These are phyloP conservation scores for Fusarium oxysporum DNA, from an alignment of 2,329 filamentous ascomycete species.

Conservation along the genomic window DNA sequence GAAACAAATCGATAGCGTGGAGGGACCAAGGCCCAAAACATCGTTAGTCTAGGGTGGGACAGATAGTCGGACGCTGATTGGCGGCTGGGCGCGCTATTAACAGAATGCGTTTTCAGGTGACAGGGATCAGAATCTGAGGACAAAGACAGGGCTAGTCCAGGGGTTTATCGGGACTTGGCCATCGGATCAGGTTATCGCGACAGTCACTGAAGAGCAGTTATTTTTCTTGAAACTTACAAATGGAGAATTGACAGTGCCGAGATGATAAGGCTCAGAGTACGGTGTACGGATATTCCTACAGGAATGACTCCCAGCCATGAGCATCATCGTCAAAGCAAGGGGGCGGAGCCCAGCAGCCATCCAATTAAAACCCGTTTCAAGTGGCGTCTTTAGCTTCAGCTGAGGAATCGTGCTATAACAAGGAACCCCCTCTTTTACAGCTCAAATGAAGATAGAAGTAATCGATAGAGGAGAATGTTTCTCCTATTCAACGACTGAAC, in stretches of 20 bases:
- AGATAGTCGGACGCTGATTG: not conserved
- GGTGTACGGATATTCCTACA: not conserved
- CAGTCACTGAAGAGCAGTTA: not conserved
- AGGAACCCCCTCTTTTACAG: constrained; percentile 6
- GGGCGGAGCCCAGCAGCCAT: constrained; percentile 2
- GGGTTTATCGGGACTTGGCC: not conserved
- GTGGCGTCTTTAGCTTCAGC: constrained; percentile 29
- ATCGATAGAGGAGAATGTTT: not conserved
- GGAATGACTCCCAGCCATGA: not conserved
- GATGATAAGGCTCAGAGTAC: not conserved
- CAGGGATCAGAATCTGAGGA: not conserved
- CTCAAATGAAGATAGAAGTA: not conserved
- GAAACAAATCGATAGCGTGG: constrained; percentile 24
- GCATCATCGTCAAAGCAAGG: not conserved
- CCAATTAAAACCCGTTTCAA: constrained; percentile 23
- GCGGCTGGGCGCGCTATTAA: not conserved
- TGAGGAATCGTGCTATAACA: not conserved
- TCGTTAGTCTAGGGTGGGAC: not conserved
- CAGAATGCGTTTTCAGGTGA: not conserved
- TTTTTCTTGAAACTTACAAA: accelerated
- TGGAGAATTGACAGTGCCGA: not conserved
- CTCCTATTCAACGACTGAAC: not conserved
- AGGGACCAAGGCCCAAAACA: not conserved
- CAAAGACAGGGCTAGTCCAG: not conserved
- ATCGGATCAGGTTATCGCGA: not conserved